Evolutionary conservation across 768 basidiomycete genomes (phyloP).

Genomic region (Tulasnella sp.): DNA sequence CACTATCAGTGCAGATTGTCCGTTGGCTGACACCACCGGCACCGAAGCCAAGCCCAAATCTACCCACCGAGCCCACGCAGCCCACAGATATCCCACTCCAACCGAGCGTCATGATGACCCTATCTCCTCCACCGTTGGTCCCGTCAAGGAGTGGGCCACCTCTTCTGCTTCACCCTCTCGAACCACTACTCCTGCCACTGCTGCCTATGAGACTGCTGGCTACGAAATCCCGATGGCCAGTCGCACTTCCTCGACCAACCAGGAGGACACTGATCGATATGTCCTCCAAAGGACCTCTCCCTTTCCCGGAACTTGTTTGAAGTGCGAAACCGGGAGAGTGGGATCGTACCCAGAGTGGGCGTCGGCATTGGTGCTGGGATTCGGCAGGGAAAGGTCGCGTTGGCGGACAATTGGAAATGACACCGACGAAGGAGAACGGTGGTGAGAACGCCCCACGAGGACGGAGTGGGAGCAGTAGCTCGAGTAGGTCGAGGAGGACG

Average conservation of each 20-base stretch:
- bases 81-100: neutral
- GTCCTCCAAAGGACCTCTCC: conserved; percentile 7
- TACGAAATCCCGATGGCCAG: neutral
- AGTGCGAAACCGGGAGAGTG: neutral
- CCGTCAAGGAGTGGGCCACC: neutral
- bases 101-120: neutral
- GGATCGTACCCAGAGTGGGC: neutral
- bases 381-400: neutral
- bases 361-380: neutral
- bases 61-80: neutral
- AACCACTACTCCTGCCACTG: neutral
- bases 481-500: neutral
- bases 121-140: neutral
- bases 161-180: neutral
- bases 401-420: neutral
- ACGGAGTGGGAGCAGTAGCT: neutral
- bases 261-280: conserved; percentile 11
- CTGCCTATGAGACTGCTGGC: neutral
- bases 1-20: neutral
- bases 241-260: conserved; percentile 17
- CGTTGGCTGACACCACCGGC: neutral
- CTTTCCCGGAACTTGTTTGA: conserved; percentile 1
- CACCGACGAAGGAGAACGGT: neutral
- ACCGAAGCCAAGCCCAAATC: too few species aligned
- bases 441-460: neutral